Percentiles rank a stretch among this genome's conserved stretches.
Evolutionary conservation across 2,329 filamentous ascomycete genomes (phyloP).

Genomic region (Fusarium abutilonis): DNA sequence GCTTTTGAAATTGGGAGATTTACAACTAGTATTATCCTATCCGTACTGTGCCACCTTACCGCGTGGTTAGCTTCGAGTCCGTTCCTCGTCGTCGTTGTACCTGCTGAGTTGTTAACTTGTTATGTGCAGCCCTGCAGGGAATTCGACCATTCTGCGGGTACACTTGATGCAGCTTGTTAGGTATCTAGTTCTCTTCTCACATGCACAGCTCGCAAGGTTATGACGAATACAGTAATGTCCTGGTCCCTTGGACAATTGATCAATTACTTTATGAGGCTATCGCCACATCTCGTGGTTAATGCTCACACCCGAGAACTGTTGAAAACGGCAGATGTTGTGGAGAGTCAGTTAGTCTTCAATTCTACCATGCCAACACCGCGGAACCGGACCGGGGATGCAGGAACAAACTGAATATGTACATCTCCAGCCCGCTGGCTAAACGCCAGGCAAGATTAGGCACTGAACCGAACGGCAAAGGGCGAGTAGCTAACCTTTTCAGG

Average conservation of each 20-base stretch:
- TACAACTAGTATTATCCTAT: not conserved
- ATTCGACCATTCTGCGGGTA: not conserved
- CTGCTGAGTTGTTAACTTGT: no score
- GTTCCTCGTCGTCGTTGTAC: conserved; percentile 8
- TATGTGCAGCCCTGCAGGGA: no score
- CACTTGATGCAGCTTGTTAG: not conserved
- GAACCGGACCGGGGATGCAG: conserved; percentile 31
- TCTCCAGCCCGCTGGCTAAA: conserved; percentile 11
- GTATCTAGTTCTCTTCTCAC: not conserved
- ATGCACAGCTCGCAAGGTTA: not conserved
- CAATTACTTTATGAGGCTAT: not conserved
- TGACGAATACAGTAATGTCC: not conserved
- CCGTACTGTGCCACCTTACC: not conserved
- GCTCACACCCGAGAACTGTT: not conserved
- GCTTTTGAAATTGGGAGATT: not conserved
- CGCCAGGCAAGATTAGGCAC: conserved; percentile 17
- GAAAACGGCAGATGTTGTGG: conserved; percentile 6
- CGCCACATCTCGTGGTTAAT: not conserved
- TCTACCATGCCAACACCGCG: conserved; percentile 9
- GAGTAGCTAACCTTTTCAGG: conserved; percentile 15
- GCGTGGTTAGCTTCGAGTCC: not conserved
- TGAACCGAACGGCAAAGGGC: conserved; percentile 8
- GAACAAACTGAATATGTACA: conserved; percentile 23
- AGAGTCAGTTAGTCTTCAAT: conserved; percentile 2
- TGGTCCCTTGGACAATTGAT: not conserved